Percentiles rank a stretch among this genome's conserved stretches.
Conservation (phyloP, 1,284 basidiomycete genomes). For the Cronartium ribicola region DNA sequence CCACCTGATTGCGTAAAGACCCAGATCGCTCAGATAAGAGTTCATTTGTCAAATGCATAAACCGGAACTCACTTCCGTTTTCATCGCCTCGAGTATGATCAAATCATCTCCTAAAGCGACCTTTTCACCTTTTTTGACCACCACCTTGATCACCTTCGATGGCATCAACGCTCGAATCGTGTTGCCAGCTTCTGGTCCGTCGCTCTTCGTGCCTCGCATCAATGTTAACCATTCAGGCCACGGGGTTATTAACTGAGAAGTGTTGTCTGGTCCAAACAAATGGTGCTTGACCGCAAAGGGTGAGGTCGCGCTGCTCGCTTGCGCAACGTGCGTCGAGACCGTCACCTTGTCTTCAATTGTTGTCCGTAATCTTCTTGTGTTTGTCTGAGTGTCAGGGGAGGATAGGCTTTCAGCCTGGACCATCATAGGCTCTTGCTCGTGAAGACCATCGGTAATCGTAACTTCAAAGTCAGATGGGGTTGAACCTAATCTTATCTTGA, state of each 20-base stretch:
- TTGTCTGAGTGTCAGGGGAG: neutral
- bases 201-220: constrained; percentile 44
- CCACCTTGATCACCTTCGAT: constrained; percentile 77
- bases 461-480: neutral
- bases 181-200: constrained; percentile 55
- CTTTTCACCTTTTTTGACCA: constrained; percentile 66
- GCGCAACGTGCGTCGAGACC: constrained; percentile 59
- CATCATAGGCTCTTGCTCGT: neutral
- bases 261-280: constrained; percentile 56
- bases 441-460: neutral
- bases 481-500: neutral
- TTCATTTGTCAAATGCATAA: neutral
- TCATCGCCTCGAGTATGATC: constrained; percentile 89
- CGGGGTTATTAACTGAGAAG: constrained; percentile 41
- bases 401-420: neutral
- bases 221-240: constrained; percentile 44
- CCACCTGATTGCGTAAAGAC: constrained; percentile 59
- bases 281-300: constrained; percentile 66
- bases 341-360: constrained; percentile 60
- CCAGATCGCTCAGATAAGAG: neutral
- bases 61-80: constrained; percentile 60
- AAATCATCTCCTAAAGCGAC: constrained; percentile 76
- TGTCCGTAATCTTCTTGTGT: neutral
- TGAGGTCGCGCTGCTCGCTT: constrained; percentile 58
- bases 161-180: constrained; percentile 68